A percentile compares a stretch with the other conserved stretches of the same genome.
Conservation (phyloP, 2,329 filamentous ascomycete species). For the Neonectria magnoliae region DNA sequence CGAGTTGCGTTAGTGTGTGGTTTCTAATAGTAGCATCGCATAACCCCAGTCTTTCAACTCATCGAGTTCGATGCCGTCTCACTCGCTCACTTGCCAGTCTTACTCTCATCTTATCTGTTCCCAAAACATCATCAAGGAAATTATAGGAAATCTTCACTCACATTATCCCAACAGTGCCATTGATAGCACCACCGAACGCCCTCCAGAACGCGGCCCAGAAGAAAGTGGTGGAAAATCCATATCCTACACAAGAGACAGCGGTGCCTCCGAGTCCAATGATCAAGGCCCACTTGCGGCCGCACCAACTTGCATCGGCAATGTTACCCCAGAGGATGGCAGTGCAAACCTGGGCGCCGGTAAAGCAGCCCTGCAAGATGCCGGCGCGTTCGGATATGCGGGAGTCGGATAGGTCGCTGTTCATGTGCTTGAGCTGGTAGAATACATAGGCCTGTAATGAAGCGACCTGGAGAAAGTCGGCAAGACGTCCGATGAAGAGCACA, state of each 20-base stretch:
- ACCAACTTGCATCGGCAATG: constrained; percentile 66
- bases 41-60: neutral
- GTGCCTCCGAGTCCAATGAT: constrained; percentile 75
- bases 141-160: constrained; percentile 40
- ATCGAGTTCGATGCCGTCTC: neutral
- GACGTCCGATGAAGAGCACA: constrained; percentile 74
- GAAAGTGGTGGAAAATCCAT: constrained; percentile 77
- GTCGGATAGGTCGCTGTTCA: constrained; percentile 64
- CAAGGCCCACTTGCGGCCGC: constrained; percentile 76
- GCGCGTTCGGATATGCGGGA: constrained; percentile 72
- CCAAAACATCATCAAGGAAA: neutral
- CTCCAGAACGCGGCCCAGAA: constrained; percentile 72
- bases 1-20: constrained; percentile 6
- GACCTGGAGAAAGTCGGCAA: constrained; percentile 79
- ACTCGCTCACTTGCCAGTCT: neutral
- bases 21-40: neutral
- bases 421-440: constrained; percentile 79
- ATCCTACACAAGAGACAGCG: constrained; percentile 73
- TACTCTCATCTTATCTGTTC: neutral
- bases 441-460: constrained; percentile 76
- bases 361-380: constrained; percentile 75
- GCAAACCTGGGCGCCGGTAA: constrained; percentile 77
- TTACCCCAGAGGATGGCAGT: constrained; percentile 80
- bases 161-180: constrained; percentile 61
- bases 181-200: constrained; percentile 68